Percentiles rank a stretch among this genome's conserved stretches.
These are phyloP conservation scores for Exophiala viscosa DNA, from an alignment of 2,329 filamentous ascomycete species.

Conservation along the genomic window DNA sequence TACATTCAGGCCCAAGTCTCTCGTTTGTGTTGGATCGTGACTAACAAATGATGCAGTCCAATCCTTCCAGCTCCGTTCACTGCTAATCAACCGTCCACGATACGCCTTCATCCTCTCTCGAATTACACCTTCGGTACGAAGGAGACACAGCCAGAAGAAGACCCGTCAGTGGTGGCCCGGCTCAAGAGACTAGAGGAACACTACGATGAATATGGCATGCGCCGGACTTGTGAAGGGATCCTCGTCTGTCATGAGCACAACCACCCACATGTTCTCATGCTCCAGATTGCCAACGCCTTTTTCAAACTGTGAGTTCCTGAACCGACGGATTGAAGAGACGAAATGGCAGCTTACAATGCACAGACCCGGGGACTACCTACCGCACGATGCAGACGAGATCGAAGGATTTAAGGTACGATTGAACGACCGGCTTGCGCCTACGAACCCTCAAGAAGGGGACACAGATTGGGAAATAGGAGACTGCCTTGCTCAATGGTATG, in stretches of 20 bases:
- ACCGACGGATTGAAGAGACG: neutral
- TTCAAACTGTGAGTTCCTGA: constrained; percentile 71
- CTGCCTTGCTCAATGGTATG: constrained; percentile 82
- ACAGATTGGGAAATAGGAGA: constrained; percentile 88
- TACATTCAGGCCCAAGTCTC: constrained; percentile 1
- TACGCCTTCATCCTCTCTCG: constrained; percentile 88
- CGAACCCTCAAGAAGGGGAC: constrained; percentile 68
- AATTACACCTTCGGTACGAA: constrained; percentile 99
- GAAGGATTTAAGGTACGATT: constrained; percentile 90
- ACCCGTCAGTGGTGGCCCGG: constrained; percentile 88
- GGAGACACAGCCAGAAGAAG: constrained; percentile 96
- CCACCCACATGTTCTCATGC: constrained; percentile 96
- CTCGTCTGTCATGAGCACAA: constrained; percentile 98
- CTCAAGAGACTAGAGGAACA: constrained; percentile 95
- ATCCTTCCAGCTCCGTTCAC: constrained; percentile 80
- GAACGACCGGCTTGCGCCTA: constrained; percentile 88
- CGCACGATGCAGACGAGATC: constrained; percentile 80
- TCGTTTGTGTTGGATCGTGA: neutral
- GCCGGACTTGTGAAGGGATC: constrained; percentile 92
- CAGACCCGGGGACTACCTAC: constrained; percentile 86
- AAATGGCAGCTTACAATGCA: constrained; percentile 1
- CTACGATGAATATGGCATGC: constrained; percentile 89
- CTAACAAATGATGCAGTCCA: constrained; percentile 48
- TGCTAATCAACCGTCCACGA: constrained; percentile 80
- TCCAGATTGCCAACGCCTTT: constrained; percentile 98